phyloP scores from a whole-genome alignment of 1,139 yeast genomes.

The Diutina mesorugosa region DNA sequence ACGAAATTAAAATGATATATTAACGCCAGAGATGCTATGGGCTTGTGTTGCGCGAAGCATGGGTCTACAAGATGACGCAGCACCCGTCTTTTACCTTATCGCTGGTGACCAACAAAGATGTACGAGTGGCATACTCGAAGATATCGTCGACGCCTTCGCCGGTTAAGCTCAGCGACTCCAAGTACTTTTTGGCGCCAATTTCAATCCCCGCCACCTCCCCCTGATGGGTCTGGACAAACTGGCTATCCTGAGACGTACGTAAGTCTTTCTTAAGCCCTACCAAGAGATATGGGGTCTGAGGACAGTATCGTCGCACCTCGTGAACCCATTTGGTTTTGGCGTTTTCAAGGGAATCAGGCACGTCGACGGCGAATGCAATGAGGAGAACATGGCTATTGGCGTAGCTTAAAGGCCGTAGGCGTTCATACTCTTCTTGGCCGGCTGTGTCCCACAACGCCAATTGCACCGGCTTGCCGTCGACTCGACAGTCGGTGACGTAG shows the following conservation, averaged over 20 bases:
- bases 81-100: not conserved
- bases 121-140: constrained; percentile 63
- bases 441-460: constrained; percentile 95
- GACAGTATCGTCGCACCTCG: constrained; percentile 57
- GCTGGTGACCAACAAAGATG: constrained; percentile 35
- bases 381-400: constrained; percentile 64
- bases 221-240: constrained; percentile 37
- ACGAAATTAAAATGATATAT: not conserved
- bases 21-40: not conserved
- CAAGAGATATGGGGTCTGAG: constrained; percentile 49
- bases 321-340: constrained; percentile 64
- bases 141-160: constrained; percentile 80
- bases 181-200: constrained; percentile 56
- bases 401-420: constrained; percentile 73
- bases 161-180: constrained; percentile 66
- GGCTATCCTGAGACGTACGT: constrained; percentile 22
- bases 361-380: constrained; percentile 60
- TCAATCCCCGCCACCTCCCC: constrained; percentile 50
- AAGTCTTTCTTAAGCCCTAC: constrained; percentile 66
- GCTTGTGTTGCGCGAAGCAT: not conserved
- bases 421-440: constrained; percentile 84
- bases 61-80: not conserved
- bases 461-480: constrained; percentile 84
- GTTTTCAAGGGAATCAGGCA: constrained; percentile 56
- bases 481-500: constrained; percentile 85